A percentile compares a stretch with the other conserved stretches of the same genome.
Conservation (phyloP, 2,329 filamentous ascomycete genomes). For the Colletotrichum plurivorum region DNA sequence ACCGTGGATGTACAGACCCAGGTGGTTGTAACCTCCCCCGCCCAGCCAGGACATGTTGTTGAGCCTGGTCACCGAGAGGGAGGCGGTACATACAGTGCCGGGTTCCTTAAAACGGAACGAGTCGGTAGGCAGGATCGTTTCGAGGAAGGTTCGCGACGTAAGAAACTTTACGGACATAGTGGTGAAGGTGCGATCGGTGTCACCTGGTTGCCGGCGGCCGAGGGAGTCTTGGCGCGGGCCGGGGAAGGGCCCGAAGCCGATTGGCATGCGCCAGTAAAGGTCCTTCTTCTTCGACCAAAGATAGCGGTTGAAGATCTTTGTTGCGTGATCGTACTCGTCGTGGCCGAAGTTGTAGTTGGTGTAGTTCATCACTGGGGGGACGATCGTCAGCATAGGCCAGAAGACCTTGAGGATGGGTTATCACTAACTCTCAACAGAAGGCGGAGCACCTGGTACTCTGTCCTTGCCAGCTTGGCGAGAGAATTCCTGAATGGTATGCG, state of each 20-base stretch:
- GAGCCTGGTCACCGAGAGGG: slow-evolving; percentile 58
- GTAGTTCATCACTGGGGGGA: slow-evolving; percentile 53
- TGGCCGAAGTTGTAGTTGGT: slow-evolving; percentile 69
- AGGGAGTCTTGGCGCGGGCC: slow-evolving; percentile 47
- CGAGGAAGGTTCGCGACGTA: slow-evolving; percentile 62
- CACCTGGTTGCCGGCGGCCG: slow-evolving; percentile 30
- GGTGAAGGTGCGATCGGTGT: slow-evolving; percentile 53
- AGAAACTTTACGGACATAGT: slow-evolving; percentile 65
- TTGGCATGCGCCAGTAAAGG: slow-evolving; percentile 60
- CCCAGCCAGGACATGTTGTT: slow-evolving; percentile 72
- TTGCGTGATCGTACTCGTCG: slow-evolving; percentile 70
- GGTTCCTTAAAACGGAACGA: slow-evolving; percentile 58
- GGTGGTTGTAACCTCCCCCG: slow-evolving; percentile 69
- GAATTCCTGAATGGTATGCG: slow-evolving; percentile 69
- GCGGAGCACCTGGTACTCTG: slow-evolving; percentile 23
- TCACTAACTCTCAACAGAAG: slow-evolving; percentile 23
- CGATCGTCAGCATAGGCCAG: background rate
- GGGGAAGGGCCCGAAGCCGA: slow-evolving; percentile 62
- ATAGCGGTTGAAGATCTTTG: slow-evolving; percentile 64
- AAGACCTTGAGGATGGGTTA: too few species aligned
- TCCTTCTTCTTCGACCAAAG: slow-evolving; percentile 55
- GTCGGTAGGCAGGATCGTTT: slow-evolving; percentile 61
- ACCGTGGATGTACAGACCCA: slow-evolving; percentile 74
- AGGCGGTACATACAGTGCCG: slow-evolving; percentile 60
- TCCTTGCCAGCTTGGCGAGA: slow-evolving; percentile 68